These are phyloP conservation scores for Umbelopsis sp. DNA, from an alignment of 192 early-diverging fungal genomes.

Conservation along the genomic window DNA sequence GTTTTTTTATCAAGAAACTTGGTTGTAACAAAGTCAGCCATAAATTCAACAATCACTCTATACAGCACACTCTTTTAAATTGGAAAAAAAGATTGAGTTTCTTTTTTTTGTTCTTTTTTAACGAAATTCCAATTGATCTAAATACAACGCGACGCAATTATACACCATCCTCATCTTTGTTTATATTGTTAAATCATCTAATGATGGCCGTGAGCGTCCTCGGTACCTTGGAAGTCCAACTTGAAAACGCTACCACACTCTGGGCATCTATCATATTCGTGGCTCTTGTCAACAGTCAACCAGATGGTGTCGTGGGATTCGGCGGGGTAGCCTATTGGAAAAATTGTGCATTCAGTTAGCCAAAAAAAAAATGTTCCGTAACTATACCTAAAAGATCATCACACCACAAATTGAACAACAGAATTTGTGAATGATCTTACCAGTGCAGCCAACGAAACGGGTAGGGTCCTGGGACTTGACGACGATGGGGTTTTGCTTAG, in stretches of 20 bases:
- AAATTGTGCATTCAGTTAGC: neutral
- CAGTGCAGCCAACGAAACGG: slow-evolving; percentile 92
- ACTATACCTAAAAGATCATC: neutral
- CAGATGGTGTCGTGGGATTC: slow-evolving; percentile 93
- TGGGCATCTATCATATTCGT: slow-evolving; percentile 90
- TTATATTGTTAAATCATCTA: slow-evolving; percentile 23
- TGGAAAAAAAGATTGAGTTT: neutral
- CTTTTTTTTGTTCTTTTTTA: neutral
- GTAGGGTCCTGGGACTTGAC: slow-evolving; percentile 79
- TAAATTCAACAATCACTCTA: too few relatives aligned
- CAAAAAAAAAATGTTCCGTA: neutral
- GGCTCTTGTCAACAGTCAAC: slow-evolving; percentile 78
- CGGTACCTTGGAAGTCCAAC: slow-evolving; percentile 49
- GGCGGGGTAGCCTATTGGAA: slow-evolving; percentile 78
- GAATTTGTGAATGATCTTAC: slow-evolving; percentile 46
- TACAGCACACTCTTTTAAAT: neutral
- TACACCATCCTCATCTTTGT: neutral
- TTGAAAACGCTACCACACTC: slow-evolving; percentile 89
- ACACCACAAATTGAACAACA: slow-evolving; percentile 13
- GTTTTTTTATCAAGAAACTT: too few relatives aligned
- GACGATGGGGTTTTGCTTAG: slow-evolving; percentile 83
- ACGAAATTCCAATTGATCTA: slow-evolving; percentile 19
- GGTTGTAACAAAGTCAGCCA: too few relatives aligned
- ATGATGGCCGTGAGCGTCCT: slow-evolving; percentile 41
- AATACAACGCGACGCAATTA: slow-evolving; percentile 18